Evolutionary conservation across 371 early-diverging fungal species (phyloP).

Genomic region (Nematocida homosporus): DNA sequence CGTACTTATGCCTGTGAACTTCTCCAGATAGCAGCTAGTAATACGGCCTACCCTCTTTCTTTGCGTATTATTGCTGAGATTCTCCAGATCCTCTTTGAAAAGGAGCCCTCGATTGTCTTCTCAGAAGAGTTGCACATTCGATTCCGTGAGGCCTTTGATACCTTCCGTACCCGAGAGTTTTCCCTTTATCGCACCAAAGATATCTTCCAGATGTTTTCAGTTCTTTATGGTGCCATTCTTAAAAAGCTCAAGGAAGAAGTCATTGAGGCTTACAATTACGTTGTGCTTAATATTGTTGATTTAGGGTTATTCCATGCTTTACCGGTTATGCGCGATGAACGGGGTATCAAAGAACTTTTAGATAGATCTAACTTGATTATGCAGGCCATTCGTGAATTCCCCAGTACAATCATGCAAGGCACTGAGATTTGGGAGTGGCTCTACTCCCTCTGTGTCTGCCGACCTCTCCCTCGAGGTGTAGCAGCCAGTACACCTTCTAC

Average conservation of each 20-base stretch:
- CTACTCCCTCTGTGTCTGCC: conserved; percentile 18
- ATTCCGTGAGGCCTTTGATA: conserved; percentile 53
- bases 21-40: conserved; percentile 40
- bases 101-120: conserved; percentile 24
- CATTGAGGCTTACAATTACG: conserved; percentile 50
- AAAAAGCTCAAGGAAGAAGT: conserved; percentile 26
- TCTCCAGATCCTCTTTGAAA: conserved; percentile 27
- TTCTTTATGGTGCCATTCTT: conserved; percentile 35
- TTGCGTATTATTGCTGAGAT: conserved; percentile 44
- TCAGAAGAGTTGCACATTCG: conserved; percentile 48
- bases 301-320: conserved; percentile 50
- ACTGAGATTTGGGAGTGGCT: conserved; percentile 56
- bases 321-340: conserved; percentile 45
- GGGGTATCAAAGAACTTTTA: conserved; percentile 51
- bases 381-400: conserved; percentile 38
- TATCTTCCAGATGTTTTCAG: conserved; percentile 33
- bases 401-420: conserved; percentile 22
- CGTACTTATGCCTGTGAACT: conserved; percentile 48
- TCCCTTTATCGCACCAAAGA: conserved; percentile 41
- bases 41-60: conserved; percentile 40
- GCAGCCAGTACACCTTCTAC: neutral
- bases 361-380: conserved; percentile 47
- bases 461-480: neutral
- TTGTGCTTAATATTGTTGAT: conserved; percentile 53
- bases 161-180: conserved; percentile 20